These are phyloP conservation scores for Euphrasia confusa DNA, from an alignment of 257 asterid species.

Conservation along the genomic window DNA sequence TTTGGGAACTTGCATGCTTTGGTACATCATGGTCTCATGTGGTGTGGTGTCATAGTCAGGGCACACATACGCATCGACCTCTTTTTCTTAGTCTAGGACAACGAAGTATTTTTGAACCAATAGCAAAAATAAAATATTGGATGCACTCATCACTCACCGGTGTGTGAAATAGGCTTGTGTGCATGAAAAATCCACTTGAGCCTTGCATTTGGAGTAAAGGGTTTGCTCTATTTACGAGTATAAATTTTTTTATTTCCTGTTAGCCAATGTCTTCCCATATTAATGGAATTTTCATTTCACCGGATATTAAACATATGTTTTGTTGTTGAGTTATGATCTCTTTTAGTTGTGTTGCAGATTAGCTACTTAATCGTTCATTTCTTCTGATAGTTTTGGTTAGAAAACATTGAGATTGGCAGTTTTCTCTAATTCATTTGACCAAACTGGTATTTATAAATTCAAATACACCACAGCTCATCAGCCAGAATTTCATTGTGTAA, in stretches of 20 bases:
- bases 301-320: background rate
- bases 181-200: background rate
- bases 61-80: background rate
- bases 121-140: background rate
- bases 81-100: too few species aligned
- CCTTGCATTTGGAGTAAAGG: background rate
- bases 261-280: background rate
- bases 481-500: slow-evolving; percentile 2
- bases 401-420: background rate
- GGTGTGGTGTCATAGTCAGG: background rate
- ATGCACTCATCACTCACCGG: background rate
- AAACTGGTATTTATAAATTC: background rate
- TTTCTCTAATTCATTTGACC: background rate
- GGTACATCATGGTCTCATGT: background rate
- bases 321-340: background rate
- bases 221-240: background rate
- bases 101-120: background rate
- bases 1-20: slow-evolving; percentile 4
- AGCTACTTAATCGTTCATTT: background rate
- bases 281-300: background rate
- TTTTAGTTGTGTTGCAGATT: background rate
- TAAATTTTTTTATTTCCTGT: background rate
- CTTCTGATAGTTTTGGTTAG: background rate
- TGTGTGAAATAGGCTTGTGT: background rate
- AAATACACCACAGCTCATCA: slow-evolving; percentile 23